Conservation (phyloP, 1,284 basidiomycete genomes). For the Thelephora terrestris region DNA sequence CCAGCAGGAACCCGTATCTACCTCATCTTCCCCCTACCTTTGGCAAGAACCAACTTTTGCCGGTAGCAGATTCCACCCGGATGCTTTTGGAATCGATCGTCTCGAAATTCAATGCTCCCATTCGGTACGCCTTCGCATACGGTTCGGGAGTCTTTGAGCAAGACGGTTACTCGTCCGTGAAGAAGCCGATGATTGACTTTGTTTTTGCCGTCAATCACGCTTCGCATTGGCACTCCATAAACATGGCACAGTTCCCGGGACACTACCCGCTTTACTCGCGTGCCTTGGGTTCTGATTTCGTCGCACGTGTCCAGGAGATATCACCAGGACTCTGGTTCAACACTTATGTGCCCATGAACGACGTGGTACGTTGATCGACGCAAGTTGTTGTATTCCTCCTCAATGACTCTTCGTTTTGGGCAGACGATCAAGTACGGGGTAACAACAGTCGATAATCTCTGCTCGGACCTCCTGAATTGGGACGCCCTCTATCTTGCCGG, state of each 20-base stretch:
- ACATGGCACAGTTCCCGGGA: constrained; percentile 79
- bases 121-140: constrained; percentile 90
- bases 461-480: constrained; percentile 89
- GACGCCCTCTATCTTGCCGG: constrained; percentile 89
- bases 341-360: constrained; percentile 75
- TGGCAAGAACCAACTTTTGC: constrained; percentile 73
- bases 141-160: constrained; percentile 92
- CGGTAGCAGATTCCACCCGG: constrained; percentile 67
- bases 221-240: constrained; percentile 89
- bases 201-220: constrained; percentile 91
- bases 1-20: constrained; percentile 32
- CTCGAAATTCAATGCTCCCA: constrained; percentile 70
- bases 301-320: constrained; percentile 68
- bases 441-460: constrained; percentile 84
- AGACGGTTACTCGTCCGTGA: constrained; percentile 47
- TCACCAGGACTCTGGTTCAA: constrained; percentile 96
- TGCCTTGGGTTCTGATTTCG: constrained; percentile 68
- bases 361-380: constrained; percentile 51
- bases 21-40: constrained; percentile 59
- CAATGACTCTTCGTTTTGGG: constrained; percentile 1
- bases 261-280: constrained; percentile 88
- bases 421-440: constrained; percentile 98
- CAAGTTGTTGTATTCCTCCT: not conserved
- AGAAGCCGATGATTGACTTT: constrained; percentile 87
- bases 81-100: constrained; percentile 72